Base-by-base conservation (phyloP, 257 asterid species). In the Thymus quinquecostatus region DNA sequence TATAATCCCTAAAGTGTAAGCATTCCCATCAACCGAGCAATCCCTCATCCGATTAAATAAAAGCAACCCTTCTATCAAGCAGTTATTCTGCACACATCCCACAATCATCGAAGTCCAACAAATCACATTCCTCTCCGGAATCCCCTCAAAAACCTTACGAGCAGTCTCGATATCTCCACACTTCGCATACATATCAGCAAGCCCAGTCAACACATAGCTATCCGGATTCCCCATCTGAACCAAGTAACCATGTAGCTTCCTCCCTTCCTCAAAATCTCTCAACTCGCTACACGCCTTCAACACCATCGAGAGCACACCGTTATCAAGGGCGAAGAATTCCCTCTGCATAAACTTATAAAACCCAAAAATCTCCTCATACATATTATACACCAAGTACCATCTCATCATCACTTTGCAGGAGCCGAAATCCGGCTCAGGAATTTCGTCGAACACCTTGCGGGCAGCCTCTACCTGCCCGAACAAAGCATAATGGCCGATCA, bases 101-200 rank as follows among this genome's bases (percentile, higher is more conserved):
- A 80, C 85, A 63, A 89, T 86, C 95, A 89, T 89, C 4, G 95
- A 89, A 10, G 90, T 89, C 95, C 96, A 87, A 77, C 86, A 86
- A 11, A 89, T 86, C 68, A 89, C 91, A 71, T 86, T 83, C 60
- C 86, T 79, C 12, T 83, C 72, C 64, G 38, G 5, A 60, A 86
- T 90, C 36, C 72, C 77, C 30, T 86, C 86, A 65, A 89, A 86
- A 55, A 82, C 81, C 71, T 74, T 78, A 48, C 73, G 38, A 27
- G 96, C 81, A 11, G 75, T 65, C 27, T 76, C 78, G 13, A 86
- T 50, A 34, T 80, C 85, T 60, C 89, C 95, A 60, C 86, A 82
- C 84, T 89, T 89, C 4, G 88, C 89, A 63, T 87, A 87, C 91
- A 87, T 82, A 71, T 86, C 95, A 54, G 81, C 86, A 48, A 89